Base-by-base conservation (phyloP, 2,329 filamentous ascomycete species). In the Colletotrichum graminicola region DNA sequence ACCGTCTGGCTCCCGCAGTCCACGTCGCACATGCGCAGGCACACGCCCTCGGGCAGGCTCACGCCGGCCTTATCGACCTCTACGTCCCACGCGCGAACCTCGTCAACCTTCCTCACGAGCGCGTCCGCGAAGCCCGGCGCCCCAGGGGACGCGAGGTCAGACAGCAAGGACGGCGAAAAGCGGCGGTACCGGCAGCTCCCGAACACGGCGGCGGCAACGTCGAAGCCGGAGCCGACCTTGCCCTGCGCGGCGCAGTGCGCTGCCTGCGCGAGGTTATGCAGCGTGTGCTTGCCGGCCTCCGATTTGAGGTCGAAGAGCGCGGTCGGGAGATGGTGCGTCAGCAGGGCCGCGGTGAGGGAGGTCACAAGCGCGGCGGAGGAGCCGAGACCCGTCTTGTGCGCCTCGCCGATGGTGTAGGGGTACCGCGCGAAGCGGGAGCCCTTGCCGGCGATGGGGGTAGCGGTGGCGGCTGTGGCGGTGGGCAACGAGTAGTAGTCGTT, bases 181-280 rank as follows among this genome's bases (percentile, higher is more conserved):
- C 96, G 92, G 26, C 92, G 89, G 86, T 99, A 99, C 14, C 93
- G 85, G 79, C 94, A 97, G 21, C 93, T 95, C 21, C 96, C 96
- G 80, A 94, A 98, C 21, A 97, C 94, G 23, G 96, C 96, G 34
- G 93, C 92, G 0, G 95, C 96, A 63, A 99, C 93, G 79, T 99
- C 96, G 80, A 99, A 99, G 26, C 96, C 96, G 0, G 93, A 96
- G 61, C 96, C 96, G 23, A 99, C 91, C 82, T 99, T 99, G 32
- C 96, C 96, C 83, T 99, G 96, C 0, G 96, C 96, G 1, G 95
- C 94, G 79, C 95, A 98, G 83, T 99, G 96, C 5, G 94, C 92
- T 1, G 93, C 93, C 84, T 99, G 96, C 0, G 95, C 92, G 62
- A 99, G 90, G 82, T 98, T 98, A 84, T 99, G 96, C 65, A 98